Conservation (phyloP, 306 rosid genomes). For the Abrus pulchellus region DNA sequence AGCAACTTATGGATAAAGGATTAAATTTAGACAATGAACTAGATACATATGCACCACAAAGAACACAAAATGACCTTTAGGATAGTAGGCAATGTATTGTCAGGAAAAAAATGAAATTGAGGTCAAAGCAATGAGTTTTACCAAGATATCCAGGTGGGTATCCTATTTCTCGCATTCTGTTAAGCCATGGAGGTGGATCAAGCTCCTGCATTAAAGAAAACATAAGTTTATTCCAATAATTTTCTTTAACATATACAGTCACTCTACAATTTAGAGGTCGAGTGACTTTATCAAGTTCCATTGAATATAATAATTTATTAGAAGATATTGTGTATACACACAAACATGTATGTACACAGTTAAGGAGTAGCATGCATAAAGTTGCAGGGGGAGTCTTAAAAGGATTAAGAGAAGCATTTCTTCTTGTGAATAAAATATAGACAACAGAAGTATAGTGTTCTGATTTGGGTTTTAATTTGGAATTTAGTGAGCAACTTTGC, state of each 20-base stretch:
- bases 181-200: conserved; percentile 99
- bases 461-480: too few relatives aligned
- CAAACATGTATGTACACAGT: background rate
- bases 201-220: conserved; percentile 70
- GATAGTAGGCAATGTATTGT: background rate
- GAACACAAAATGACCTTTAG: background rate
- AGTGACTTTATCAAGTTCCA: background rate
- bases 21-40: background rate
- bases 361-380: background rate
- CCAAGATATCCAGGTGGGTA: conserved; percentile 99
- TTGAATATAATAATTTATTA: background rate
- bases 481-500: too few relatives aligned
- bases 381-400: background rate
- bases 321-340: background rate
- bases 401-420: background rate
- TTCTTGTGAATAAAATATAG: background rate
- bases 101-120: background rate
- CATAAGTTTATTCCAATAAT: conserved; percentile 21
- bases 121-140: conserved; percentile 52
- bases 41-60: background rate
- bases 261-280: background rate
- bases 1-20: background rate
- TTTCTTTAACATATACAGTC: conserved; percentile 6
- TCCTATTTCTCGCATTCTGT: conserved; percentile 97
- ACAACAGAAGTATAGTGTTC: too few relatives aligned